Base-by-base conservation (phyloP, 805 yeast species). In the Metschnikowia proteae region DNA sequence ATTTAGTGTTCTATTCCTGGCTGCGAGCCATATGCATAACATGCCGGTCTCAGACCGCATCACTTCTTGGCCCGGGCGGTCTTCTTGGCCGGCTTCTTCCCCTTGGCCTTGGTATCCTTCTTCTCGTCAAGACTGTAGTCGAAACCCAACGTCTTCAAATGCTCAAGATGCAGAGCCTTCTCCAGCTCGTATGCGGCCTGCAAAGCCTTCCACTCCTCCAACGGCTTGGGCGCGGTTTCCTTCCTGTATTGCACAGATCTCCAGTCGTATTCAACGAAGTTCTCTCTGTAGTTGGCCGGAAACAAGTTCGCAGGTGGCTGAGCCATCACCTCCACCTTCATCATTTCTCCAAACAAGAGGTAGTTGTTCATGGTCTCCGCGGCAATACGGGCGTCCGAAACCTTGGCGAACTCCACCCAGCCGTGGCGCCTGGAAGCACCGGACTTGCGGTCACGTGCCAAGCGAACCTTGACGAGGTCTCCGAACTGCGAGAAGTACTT, bases 311-410 rank as follows among this genome's bases (percentile, higher is more conserved):
- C 75, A 58, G 81, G 78, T 8, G 80, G 75, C 50, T 79, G 73
- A 33, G 86, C 91, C 42, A 80, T 60, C 13, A 79, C 62, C 25
- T 74, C 67, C 52, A 75, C 75, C 67, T 87, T 84, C 58, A 94
- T 72, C 53, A 91, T 79, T 67, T 92, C 97, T 5, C 95, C 95
- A 71, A 88, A 83, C 39, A 94, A 64, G 53, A 94, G 76, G 61
- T 94, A 94, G 70, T 94, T 94, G 69, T 94, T 84, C 99, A 94
- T 94, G 40, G 97, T 84, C 56, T 94, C 98, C 52, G 86, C 87
- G 3, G 97, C 99, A 52, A 90, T 76, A 57, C 82, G 78, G 39
- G 98, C 97, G 48, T 86, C 95, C 42, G 83, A 88, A 34, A 66
- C 63, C 47, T 81, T 76, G 37, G 77, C 79, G 62, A 92, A 94